These are phyloP conservation scores for Sistotremastrum suecicum DNA, from an alignment of 768 basidiomycete species.

Conservation along the genomic window DNA sequence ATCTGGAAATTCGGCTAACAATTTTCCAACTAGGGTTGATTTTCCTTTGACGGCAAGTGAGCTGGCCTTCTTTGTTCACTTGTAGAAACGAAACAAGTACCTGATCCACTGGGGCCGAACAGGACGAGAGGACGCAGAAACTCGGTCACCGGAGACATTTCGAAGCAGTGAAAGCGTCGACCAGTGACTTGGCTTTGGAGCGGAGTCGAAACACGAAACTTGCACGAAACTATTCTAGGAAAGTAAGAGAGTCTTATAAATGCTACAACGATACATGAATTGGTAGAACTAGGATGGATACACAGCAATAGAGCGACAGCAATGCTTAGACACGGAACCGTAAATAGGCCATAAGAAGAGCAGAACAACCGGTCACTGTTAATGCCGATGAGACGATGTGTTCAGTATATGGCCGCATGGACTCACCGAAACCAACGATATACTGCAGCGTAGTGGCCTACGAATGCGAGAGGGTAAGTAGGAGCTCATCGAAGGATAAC, in stretches of 20 bases:
- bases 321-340: conserved; percentile 39
- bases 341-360: conserved; percentile 77
- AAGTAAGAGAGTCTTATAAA: no score
- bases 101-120: conserved; percentile 70
- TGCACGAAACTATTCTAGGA: no score
- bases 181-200: no score
- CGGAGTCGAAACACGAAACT: no score
- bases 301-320: no score
- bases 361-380: conserved; percentile 76
- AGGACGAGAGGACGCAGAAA: conserved; percentile 60
- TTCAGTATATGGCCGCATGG: neutral
- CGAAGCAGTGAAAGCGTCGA: no score
- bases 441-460: conserved; percentile 81
- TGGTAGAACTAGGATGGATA: no score
- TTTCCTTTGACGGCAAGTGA: conserved; percentile 48
- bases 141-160: neutral
- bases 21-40: conserved; percentile 70
- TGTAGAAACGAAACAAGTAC: no score
- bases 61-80: no score
- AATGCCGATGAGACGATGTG: neutral
- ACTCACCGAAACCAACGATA: conserved; percentile 73
- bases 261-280: no score
- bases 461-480: neutral
- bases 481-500: neutral
- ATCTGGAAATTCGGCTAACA: conserved; percentile 70